Evolutionary conservation across 2,329 filamentous ascomycete species (phyloP), one percentile per base, ranked within the genome.

Genomic region (Colletotrichum scovillei): DNA sequence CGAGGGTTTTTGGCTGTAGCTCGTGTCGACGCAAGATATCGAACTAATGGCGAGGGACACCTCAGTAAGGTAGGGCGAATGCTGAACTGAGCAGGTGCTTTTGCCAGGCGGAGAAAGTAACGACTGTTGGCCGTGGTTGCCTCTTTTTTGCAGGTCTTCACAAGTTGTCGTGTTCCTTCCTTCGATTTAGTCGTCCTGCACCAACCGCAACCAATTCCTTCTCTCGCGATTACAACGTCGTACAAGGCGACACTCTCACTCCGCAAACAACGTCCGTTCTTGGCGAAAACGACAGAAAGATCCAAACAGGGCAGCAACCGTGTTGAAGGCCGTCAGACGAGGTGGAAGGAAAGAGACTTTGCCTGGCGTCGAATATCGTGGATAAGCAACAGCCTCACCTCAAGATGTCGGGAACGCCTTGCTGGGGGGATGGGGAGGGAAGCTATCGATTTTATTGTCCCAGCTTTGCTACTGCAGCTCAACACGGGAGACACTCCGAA

Each of bases 341-440:
- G 42, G 53, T 32, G n/a, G 46, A 57, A 42, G 16, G 22, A 24
- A 65, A 52, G 56, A 46, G n/a, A 52, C 62, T 19, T 19, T 22
- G 14, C 30, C 52, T 55, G 30, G 30, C 30, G 42, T 42, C 22
- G 32, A 49, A 46, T 71, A 73, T 71, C 56, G 62, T 66, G 55
- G 67, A 62, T 71, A 59, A 73, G 62, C 67, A 73, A 56, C 67
- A 71, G 35, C 67, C 57, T 65, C 60, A 16, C 53, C 26, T 62
- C 67, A 30, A 42, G 49, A 71, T 28, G 62, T 58, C 52, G 63
- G 62, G 60, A n/a, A 49, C 14, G 52, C 5, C 26, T 26, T 16
- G 32, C 46, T 16, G 24, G 58, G 26, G 46, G 35, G 49, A 42
- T 19, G 42, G 60, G 57, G 46, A 52, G 22, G 62, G 56, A 71